A percentile compares a stretch with the other conserved stretches of the same genome.
These are phyloP conservation scores for Haematococcus sp. DNA, from an alignment of 139 green algal species.

Conservation along the genomic window DNA sequence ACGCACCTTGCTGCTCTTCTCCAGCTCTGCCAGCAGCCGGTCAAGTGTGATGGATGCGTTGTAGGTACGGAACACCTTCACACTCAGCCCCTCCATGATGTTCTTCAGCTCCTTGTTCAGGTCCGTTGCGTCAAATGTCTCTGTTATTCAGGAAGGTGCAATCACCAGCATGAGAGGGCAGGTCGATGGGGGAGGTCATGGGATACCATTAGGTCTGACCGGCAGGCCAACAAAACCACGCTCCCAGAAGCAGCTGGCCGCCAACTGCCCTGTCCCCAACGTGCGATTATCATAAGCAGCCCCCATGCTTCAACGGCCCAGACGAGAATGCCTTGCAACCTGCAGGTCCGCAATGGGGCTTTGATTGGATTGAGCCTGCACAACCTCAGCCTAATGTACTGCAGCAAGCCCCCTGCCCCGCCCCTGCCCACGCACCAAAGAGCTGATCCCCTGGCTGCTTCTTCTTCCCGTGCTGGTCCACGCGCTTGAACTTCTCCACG, in stretches of 20 bases:
- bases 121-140: constrained; percentile 83
- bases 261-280: too few relatives aligned
- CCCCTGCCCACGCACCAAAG: background rate
- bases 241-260: constrained; percentile 88
- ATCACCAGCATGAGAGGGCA: too few relatives aligned
- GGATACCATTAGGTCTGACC: too few relatives aligned
- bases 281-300: too few relatives aligned
- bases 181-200: too few relatives aligned
- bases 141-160: background rate
- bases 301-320: too few relatives aligned
- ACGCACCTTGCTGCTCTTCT: too few relatives aligned
- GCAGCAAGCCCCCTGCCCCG: background rate
- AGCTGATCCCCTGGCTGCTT: constrained; percentile 22
- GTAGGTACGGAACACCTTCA: constrained; percentile 99
- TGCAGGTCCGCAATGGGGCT: too few relatives aligned
- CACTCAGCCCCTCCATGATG: constrained; percentile 93
- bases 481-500: constrained; percentile 70
- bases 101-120: constrained; percentile 95
- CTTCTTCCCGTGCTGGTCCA: constrained; percentile 54
- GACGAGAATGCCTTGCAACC: too few relatives aligned
- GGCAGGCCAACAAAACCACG: too few relatives aligned
- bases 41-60: constrained; percentile 96
- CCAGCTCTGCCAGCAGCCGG: constrained; percentile 69
- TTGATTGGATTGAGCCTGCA: too few relatives aligned
- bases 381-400: too few relatives aligned